These are phyloP conservation scores for Lenzites betulinus DNA, from an alignment of 768 basidiomycete species.

Conservation along the genomic window DNA sequence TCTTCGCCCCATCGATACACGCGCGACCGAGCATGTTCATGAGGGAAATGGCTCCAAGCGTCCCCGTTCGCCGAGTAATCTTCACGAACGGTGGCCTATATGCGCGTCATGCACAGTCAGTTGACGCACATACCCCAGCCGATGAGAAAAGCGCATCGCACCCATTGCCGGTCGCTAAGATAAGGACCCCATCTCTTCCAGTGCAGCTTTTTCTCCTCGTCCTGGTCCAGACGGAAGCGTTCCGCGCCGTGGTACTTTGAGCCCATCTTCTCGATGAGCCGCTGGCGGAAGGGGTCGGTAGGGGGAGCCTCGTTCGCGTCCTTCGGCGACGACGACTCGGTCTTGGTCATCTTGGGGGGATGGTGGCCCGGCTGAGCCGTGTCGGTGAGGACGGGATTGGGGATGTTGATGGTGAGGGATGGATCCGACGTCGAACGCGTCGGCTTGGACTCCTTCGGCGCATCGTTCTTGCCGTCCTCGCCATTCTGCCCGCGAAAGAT, in stretches of 20 bases:
- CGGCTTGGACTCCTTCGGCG: conserved; percentile 24
- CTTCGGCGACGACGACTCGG: conserved; percentile 22
- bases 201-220: conserved; percentile 75
- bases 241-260: conserved; percentile 79
- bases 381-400: conserved; percentile 46
- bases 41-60: conserved; percentile 94
- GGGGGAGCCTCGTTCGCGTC: conserved; percentile 12
- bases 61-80: conserved; percentile 97
- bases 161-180: conserved; percentile 97
- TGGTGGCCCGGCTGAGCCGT: conserved; percentile 32
- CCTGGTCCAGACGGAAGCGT: conserved; percentile 82
- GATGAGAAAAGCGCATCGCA: conserved; percentile 38
- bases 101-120: not conserved
- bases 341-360: conserved; percentile 45
- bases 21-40: conserved; percentile 89
- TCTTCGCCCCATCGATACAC: conserved; percentile 99
- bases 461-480: conserved; percentile 20
- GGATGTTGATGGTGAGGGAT: conserved; percentile 69
- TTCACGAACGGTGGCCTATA: conserved; percentile 94
- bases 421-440: conserved; percentile 32
- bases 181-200: conserved; percentile 99
- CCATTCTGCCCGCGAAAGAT: conserved; percentile 55
- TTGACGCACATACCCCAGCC: not conserved
- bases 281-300: conserved; percentile 56
- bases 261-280: conserved; percentile 65